Base-by-base conservation (phyloP, 768 basidiomycete species). In the Tulasnella sp. region DNA sequence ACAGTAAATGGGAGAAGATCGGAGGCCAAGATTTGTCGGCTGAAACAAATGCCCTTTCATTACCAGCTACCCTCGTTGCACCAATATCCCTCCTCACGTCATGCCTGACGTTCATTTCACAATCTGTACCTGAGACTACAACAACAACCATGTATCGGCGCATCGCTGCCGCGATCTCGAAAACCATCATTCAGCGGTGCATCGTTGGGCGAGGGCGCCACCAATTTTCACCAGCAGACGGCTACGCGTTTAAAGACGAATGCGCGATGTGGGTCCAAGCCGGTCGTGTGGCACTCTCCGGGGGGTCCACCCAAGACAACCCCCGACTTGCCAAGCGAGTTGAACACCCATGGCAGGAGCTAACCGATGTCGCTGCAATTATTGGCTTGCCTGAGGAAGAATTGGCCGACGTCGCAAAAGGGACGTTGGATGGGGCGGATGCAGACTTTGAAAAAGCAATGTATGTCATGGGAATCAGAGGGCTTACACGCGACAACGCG, bases 231-330 rank as follows among this genome's bases (percentile, higher is more conserved):
- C 69, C 76, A 2, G 66, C 69, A 7, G 84, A 89, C 56, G 87
- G 84, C 3, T 76, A 74, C 60, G 71, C 73, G 21, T 76, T 94
- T 21, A 74, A 74, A 21, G 78, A 78, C 0, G 92, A 98, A 69
- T 82, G 80, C 73, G 78, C 83, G 66, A 75, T 90, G 49, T 92
- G 92, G 92, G 76, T 84, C 4, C 85, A 89, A 70, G 85, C 87
- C 5, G 87, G 83, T 60, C 78, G 80, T 25, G 70, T 73, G 21
- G 84, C 81, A 1, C 70, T 91, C 41, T 15, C 19, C 0, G 44
- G 42, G 15, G 67, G 72, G 69, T 38, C 34, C 7, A 15, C 34
- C 5, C 34, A 15, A 38, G 45, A 76, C 72, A 10, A 68, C 70
- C 41, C 70, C 78, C 42, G 72, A 70, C 22, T 78, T 76, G 46